Conservation (phyloP, 352 stramenopile species). For the Plasmopara muralis region DNA sequence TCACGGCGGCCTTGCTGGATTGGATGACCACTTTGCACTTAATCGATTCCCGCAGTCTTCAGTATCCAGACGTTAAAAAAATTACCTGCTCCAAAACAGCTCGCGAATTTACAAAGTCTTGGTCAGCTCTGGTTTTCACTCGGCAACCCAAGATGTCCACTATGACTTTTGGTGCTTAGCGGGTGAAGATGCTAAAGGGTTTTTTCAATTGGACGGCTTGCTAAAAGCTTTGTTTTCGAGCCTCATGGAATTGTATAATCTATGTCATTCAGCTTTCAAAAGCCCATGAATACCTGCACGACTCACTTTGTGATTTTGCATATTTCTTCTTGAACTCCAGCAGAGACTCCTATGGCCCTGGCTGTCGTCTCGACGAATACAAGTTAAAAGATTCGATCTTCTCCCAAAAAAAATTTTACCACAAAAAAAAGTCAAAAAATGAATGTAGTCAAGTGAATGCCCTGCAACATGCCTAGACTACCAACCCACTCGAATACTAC, state of each 20-base stretch:
- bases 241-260: neutral
- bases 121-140: neutral
- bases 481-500: neutral
- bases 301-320: neutral
- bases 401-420: no score
- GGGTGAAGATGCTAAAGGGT: neutral
- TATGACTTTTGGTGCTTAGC: neutral
- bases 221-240: neutral
- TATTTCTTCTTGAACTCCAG: neutral
- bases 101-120: no score
- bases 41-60: no score
- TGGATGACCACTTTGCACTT: no score
- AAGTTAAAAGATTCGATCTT: no score
- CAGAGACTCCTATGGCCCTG: neutral
- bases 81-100: no score
- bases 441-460: neutral
- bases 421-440: neutral
- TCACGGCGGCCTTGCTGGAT: no score
- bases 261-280: neutral
- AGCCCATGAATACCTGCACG: neutral
- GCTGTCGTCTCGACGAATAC: neutral
- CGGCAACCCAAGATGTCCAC: neutral
- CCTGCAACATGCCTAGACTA: neutral
- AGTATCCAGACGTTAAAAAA: no score
- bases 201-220: neutral